Conservation (phyloP, 495 filamentous ascomycete genomes). For the Thermochaetoides thermophila region DNA sequence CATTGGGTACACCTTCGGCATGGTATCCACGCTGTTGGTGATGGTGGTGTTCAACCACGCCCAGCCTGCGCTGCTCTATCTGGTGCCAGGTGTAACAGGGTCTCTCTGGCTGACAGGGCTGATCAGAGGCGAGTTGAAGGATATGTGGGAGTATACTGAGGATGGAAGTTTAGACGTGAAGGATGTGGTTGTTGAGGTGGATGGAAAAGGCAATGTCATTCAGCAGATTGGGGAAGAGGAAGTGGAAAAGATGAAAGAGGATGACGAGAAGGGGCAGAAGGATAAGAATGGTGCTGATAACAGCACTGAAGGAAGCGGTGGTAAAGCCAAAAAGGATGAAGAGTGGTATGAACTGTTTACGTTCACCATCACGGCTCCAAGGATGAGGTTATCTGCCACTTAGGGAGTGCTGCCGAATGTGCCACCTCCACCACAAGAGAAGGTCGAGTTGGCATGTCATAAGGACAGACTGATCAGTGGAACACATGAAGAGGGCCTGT, state of each 20-base stretch:
- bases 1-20: conserved; percentile 63
- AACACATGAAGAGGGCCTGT: too few relatives aligned
- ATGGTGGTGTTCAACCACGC: conserved; percentile 68
- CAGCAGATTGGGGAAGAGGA: conserved; percentile 2
- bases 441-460: too few relatives aligned
- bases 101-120: conserved; percentile 70
- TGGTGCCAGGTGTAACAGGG: conserved; percentile 72
- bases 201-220: conserved; percentile 5
- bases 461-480: too few relatives aligned
- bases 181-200: conserved; percentile 31
- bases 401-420: too few relatives aligned
- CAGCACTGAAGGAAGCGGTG: not conserved
- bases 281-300: not conserved
- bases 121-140: conserved; percentile 47
- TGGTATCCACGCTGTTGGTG: conserved; percentile 61
- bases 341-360: too few relatives aligned
- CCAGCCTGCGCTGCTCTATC: conserved; percentile 84
- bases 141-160: conserved; percentile 77
- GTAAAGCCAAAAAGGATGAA: too few relatives aligned
- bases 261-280: conserved; percentile 1
- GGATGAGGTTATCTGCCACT: not conserved
- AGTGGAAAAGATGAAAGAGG: conserved; percentile 1
- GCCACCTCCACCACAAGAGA: too few relatives aligned
- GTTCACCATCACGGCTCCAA: not conserved
- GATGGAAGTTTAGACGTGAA: conserved; percentile 37